phyloP scores from a whole-genome alignment of 169 alveolate genomes.

The Babesia caballi region DNA sequence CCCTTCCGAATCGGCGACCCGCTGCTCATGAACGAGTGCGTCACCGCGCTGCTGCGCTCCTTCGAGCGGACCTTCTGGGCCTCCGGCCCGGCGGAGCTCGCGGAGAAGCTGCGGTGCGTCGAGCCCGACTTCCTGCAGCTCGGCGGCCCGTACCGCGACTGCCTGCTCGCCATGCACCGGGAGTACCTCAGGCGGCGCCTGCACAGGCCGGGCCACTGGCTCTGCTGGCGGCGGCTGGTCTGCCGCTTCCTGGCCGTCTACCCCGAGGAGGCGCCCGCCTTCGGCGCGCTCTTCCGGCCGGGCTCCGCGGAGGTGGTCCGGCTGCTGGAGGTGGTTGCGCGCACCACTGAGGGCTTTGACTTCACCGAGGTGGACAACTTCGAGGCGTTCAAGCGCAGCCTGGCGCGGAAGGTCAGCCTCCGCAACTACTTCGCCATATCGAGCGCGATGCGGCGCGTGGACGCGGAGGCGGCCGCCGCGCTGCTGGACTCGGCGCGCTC shows the following conservation, averaged over 20 bases:
- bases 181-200: neutral
- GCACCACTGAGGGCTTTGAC: slow-evolving; percentile 32
- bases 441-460: slow-evolving; percentile 25
- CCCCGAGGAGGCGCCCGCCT: slow-evolving; percentile 31
- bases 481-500: slow-evolving; percentile 1
- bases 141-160: slow-evolving; percentile 12
- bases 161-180: neutral
- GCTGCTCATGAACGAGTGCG: slow-evolving; percentile 14
- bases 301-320: slow-evolving; percentile 12
- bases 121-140: slow-evolving; percentile 24
- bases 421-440: slow-evolving; percentile 32
- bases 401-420: slow-evolving; percentile 16
- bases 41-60: slow-evolving; percentile 13
- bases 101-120: neutral
- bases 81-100: neutral
- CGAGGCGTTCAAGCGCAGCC: slow-evolving; percentile 27
- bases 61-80: slow-evolving; percentile 17
- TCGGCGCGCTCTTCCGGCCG: slow-evolving; percentile 32
- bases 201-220: slow-evolving; percentile 25
- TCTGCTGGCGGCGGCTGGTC: slow-evolving; percentile 29
- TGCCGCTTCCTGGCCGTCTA: slow-evolving; percentile 20
- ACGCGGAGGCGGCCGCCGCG: slow-evolving; percentile 10
- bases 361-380: slow-evolving; percentile 35
- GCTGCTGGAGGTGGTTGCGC: slow-evolving; percentile 31
- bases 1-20: neutral